Conservation (phyloP, 805 yeast genomes). For the Yamadazyma kitorensis region DNA sequence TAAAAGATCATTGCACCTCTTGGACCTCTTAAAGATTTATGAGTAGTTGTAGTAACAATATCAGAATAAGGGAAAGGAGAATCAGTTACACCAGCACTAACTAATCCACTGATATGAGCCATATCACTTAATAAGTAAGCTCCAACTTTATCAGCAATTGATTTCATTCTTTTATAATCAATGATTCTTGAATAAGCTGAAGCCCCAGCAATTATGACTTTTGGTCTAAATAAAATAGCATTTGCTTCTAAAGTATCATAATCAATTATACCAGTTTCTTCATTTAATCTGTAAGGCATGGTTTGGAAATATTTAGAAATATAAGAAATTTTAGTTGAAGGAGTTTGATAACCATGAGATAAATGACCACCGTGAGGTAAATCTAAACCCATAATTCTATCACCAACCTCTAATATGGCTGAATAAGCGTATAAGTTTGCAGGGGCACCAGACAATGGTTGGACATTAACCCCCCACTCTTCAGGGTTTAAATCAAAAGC, state of each 20-base stretch:
- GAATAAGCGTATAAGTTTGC: conserved; percentile 96
- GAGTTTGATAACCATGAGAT: conserved; percentile 98
- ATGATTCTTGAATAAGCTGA: conserved; percentile 96
- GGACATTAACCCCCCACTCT: conserved; percentile 98
- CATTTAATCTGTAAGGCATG: conserved; percentile 95
- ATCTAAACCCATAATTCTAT: conserved; percentile 96
- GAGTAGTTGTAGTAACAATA: conserved; percentile 97
- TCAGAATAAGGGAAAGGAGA: conserved; percentile 97
- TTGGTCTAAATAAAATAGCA: conserved; percentile 91
- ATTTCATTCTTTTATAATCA: conserved; percentile 95
- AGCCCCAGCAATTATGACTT: conserved; percentile 95
- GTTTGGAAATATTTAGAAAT: conserved; percentile 97
- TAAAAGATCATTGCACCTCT: conserved; percentile 99
- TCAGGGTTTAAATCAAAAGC: conserved; percentile 80
- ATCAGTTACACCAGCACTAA: conserved; percentile 93
- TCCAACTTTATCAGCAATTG: conserved; percentile 95
- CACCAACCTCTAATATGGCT: conserved; percentile 93
- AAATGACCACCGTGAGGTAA: conserved; percentile 99
- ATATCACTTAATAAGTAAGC: conserved; percentile 95
- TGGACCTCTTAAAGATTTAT: conserved; percentile 98
- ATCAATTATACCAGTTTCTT: conserved; percentile 91
- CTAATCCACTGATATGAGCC: conserved; percentile 97
- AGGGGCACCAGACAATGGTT: conserved; percentile 94
- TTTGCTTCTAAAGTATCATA: conserved; percentile 92
- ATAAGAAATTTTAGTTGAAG: conserved; percentile 87